A percentile compares a stretch with the other conserved stretches of the same genome.
Evolutionary conservation across 2,329 filamentous ascomycete species (phyloP).

Genomic region (Hysterium pulicare): DNA sequence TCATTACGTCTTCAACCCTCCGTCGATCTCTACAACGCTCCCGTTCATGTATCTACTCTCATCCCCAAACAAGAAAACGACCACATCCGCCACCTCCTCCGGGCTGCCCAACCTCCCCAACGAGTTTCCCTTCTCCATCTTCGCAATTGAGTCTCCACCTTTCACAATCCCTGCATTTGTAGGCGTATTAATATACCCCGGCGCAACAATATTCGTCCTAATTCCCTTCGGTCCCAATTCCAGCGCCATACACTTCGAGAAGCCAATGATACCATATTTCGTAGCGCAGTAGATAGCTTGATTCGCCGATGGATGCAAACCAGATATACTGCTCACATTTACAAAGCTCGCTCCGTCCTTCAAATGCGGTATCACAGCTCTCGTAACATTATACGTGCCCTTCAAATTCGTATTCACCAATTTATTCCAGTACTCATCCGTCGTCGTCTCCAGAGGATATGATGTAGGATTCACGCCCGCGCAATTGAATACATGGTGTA

Average conservation of each 20-base stretch:
- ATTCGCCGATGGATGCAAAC: constrained; percentile 21
- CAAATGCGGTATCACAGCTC: constrained; percentile 40
- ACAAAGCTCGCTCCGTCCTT: constrained; percentile 19
- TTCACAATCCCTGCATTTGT: constrained; percentile 50
- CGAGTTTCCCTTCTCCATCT: constrained; percentile 39
- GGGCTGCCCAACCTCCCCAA: constrained; percentile 44
- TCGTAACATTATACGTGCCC: constrained; percentile 45
- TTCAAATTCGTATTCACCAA: constrained; percentile 46
- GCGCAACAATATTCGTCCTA: constrained; percentile 28
- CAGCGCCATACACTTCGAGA: constrained; percentile 30
- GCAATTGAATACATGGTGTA: constrained; percentile 46
- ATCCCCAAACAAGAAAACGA: constrained; percentile 48
- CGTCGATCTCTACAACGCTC: constrained; percentile 48
- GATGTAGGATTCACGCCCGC: constrained; percentile 50
- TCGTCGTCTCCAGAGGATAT: constrained; percentile 38
- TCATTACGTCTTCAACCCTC: too few relatives aligned
- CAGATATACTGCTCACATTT: constrained; percentile 26
- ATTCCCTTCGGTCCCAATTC: constrained; percentile 31
- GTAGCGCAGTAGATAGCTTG: constrained; percentile 35
- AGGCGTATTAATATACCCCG: constrained; percentile 47
- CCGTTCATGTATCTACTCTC: constrained; percentile 48
- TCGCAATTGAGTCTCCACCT: constrained; percentile 44
- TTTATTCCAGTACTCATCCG: constrained; percentile 48
- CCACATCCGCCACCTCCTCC: constrained; percentile 50
- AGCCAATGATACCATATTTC: constrained; percentile 34